Conservation (phyloP, 129 eudicot species). For the Ambrosia artemisiifolia region DNA sequence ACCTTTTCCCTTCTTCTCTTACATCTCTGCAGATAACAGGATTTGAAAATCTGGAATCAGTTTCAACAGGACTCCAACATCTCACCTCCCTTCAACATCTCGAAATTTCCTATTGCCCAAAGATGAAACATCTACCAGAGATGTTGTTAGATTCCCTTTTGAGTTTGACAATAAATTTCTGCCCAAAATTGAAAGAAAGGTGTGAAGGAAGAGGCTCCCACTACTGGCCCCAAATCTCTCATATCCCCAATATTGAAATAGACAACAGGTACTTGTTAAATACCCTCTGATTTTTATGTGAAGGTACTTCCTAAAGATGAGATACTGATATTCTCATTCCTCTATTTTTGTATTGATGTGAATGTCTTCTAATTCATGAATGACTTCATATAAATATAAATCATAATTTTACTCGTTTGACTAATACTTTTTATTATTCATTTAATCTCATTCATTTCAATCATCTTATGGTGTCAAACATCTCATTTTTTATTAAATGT, state of each 20-base stretch:
- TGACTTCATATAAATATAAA: too few species aligned
- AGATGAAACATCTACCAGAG: not conserved
- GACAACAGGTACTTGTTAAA: too few species aligned
- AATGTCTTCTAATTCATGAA: too few species aligned
- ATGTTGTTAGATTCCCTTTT: conserved; percentile 1
- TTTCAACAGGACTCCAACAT: conserved; percentile 6
- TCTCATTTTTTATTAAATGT: too few species aligned
- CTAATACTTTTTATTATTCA: too few species aligned
- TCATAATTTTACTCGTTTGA: too few species aligned
- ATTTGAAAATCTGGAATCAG: not conserved
- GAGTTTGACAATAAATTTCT: not conserved
- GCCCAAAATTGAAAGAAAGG: not conserved
- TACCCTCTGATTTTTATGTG: too few species aligned
- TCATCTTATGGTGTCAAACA: too few species aligned
- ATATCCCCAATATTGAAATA: not conserved
- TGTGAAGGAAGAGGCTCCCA: not conserved
- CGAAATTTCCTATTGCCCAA: not conserved
- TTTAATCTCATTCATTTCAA: too few species aligned
- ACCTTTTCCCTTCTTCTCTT: not conserved
- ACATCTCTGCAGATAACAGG: not conserved
- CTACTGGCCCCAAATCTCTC: not conserved
- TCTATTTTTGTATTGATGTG: too few species aligned
- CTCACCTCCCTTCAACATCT: conserved; percentile 12
- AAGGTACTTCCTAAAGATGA: too few species aligned
- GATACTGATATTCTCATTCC: too few species aligned